Conservation (phyloP, 2,329 filamentous ascomycete genomes). For the Colletotrichum karsti region DNA sequence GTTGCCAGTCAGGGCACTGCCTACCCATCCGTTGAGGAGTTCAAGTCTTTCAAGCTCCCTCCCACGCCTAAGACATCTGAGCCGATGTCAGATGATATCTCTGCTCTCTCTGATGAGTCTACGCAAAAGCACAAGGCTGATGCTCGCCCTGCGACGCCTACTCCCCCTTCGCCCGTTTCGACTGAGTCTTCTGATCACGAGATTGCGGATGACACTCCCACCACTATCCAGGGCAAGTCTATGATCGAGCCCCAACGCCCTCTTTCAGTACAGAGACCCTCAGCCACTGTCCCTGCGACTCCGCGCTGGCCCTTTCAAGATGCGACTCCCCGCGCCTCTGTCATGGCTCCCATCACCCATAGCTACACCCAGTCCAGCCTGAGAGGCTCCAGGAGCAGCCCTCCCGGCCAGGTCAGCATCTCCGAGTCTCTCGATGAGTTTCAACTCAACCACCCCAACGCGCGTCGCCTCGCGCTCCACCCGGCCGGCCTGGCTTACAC, state of each 20-base stretch:
- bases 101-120: background rate
- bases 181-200: constrained; percentile 4
- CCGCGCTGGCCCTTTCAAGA: constrained; percentile 25
- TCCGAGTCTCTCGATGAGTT: constrained; percentile 23
- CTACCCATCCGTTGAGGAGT: constrained; percentile 11
- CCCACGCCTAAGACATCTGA: background rate
- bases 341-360: constrained; percentile 13
- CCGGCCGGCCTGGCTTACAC: background rate
- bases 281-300: background rate
- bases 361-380: background rate
- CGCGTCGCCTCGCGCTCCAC: constrained; percentile 5
- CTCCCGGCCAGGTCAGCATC: constrained; percentile 5
- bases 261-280: background rate
- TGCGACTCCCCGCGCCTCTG: constrained; percentile 10
- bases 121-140: background rate
- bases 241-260: constrained; percentile 8
- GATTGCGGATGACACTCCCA: constrained; percentile 5
- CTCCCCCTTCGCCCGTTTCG: constrained; percentile 9
- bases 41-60: constrained; percentile 12
- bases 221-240: constrained; percentile 6
- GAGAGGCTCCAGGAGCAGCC: background rate
- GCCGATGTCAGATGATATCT: background rate
- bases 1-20: background rate
- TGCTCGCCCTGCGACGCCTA: background rate
- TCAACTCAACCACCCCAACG: constrained; percentile 18